Evolutionary conservation across 768 basidiomycete genomes (phyloP).

Genomic region (Leccinellum luteum): DNA sequence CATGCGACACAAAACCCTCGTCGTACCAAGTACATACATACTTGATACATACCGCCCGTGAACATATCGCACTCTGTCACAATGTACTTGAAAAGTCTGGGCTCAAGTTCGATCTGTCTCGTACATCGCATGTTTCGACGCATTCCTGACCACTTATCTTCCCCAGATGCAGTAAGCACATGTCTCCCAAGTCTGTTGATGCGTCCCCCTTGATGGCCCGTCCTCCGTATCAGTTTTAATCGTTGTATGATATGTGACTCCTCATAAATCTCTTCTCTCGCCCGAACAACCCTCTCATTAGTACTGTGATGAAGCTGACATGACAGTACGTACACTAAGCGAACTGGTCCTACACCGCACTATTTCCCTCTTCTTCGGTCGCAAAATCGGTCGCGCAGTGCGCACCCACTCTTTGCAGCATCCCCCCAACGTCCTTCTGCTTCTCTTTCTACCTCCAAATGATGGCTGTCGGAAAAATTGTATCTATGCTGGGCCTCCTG

Average conservation of each 20-base stretch:
- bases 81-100: slow-evolving; percentile 80
- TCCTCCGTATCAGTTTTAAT: no score
- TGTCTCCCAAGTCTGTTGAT: not conserved
- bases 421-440: not conserved
- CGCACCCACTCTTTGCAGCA: not conserved
- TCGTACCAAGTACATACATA: no score
- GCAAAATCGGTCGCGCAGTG: not conserved
- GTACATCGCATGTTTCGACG: not conserved
- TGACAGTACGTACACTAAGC: no score
- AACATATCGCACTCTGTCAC: slow-evolving; percentile 77
- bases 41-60: no score
- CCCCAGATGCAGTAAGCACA: slow-evolving; percentile 39
- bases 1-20: no score
- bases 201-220: no score
- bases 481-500: slow-evolving; percentile 60
- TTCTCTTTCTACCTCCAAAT: not conserved
- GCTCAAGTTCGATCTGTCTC: slow-evolving; percentile 65
- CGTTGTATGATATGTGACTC: no score
- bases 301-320: no score
- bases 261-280: no score
- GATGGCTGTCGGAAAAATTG: slow-evolving; percentile 50
- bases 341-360: no score
- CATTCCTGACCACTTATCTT: not conserved
- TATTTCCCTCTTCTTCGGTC: not conserved
- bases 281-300: no score